Percentiles rank a stretch among this genome's conserved stretches.
Evolutionary conservation across 1,284 basidiomycete species (phyloP).

Genomic region (Leccinum solheimii): DNA sequence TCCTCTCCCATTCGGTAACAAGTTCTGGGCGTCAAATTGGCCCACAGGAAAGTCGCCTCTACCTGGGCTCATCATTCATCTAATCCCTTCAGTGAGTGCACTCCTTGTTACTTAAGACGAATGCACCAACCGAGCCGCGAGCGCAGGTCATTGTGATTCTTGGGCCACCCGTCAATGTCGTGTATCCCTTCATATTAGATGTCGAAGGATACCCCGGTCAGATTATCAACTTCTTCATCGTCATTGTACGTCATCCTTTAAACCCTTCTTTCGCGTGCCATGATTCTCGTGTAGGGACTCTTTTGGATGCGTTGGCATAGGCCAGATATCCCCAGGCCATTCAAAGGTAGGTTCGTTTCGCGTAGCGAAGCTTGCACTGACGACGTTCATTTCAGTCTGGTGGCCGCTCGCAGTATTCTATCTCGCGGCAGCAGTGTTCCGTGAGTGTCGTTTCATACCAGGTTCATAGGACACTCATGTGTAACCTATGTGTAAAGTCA

Average conservation of each 20-base stretch:
- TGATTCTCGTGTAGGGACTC: constrained; percentile 27
- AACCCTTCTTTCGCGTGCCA: neutral
- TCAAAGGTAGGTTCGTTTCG: constrained; percentile 44
- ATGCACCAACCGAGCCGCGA: neutral
- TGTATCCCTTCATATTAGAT: constrained; percentile 57
- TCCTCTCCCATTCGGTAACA: constrained; percentile 40
- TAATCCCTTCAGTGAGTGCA: constrained; percentile 34
- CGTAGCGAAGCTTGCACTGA: neutral
- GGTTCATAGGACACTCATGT: neutral
- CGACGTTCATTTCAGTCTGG: constrained; percentile 45
- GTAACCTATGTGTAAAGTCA: constrained; percentile 36
- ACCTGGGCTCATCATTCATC: constrained; percentile 40
- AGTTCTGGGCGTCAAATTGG: constrained; percentile 43
- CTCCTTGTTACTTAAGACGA: neutral
- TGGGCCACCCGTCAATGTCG: constrained; percentile 45
- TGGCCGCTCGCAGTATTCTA: constrained; percentile 57
- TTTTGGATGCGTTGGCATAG: constrained; percentile 57
- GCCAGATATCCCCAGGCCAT: constrained; percentile 50
- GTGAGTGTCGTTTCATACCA: constrained; percentile 33
- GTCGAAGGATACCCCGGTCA: constrained; percentile 58
- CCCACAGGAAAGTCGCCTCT: constrained; percentile 41
- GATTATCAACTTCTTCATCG: constrained; percentile 58
- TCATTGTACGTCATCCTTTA: constrained; percentile 38
- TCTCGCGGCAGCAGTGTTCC: constrained; percentile 50
- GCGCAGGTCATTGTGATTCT: constrained; percentile 50